These are phyloP conservation scores for Raddia guianensis DNA, from an alignment of 176 grass and related monocot genomes.

Conservation along the genomic window DNA sequence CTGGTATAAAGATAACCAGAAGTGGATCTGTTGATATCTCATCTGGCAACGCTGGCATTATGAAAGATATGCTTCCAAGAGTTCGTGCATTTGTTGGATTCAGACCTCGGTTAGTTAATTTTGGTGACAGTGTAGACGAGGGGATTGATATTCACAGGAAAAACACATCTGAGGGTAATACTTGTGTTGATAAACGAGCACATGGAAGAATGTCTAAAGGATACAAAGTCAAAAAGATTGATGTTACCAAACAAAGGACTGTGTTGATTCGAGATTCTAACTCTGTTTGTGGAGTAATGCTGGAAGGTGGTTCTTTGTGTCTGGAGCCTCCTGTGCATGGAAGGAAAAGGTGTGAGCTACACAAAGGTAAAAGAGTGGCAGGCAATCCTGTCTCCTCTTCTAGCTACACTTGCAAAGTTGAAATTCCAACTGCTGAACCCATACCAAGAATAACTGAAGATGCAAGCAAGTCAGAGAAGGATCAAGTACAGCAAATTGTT, in stretches of 20 bases:
- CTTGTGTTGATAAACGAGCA: conserved; percentile 47
- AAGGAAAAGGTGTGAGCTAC: conserved; percentile 86
- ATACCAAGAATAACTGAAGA: conserved; percentile 9
- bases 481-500: conserved; percentile 2
- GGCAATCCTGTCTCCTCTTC: conserved; percentile 1
- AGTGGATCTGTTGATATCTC: conserved; percentile 45
- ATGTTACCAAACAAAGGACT: conserved; percentile 37
- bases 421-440: conserved; percentile 21
- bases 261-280: conserved; percentile 27
- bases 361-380: conserved; percentile 73
- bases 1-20: conserved; percentile 66
- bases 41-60: conserved; percentile 33
- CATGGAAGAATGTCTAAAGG: conserved; percentile 44
- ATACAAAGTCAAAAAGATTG: conserved; percentile 53
- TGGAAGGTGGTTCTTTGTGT: conserved; percentile 68
- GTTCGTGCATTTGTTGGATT: conserved; percentile 58
- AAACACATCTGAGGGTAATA: conserved; percentile 18
- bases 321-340: conserved; percentile 53
- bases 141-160: conserved; percentile 36
- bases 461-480: not conserved
- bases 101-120: conserved; percentile 57
- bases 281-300: conserved; percentile 59
- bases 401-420: conserved; percentile 31
- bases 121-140: not conserved
- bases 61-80: conserved; percentile 57